Percentiles rank a stretch among this genome's conserved stretches.
Conservation (phyloP, 352 stramenopile species). For the Thraustotheca clavata region DNA sequence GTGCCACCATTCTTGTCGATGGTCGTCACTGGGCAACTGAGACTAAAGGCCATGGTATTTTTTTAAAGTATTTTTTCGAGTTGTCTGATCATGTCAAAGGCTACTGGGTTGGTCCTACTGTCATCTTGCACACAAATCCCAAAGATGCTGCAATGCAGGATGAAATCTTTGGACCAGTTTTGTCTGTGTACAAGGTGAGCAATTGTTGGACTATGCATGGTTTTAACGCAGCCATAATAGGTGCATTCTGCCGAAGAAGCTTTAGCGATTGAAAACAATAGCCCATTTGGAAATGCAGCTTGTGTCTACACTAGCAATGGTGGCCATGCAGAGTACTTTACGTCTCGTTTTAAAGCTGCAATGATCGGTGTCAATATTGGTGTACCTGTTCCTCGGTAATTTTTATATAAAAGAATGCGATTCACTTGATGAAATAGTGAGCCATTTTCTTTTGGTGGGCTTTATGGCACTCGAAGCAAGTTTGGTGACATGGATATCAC, state of each 20-base stretch:
- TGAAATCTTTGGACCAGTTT: conserved; percentile 97
- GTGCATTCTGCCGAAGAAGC: conserved; percentile 89
- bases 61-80: background rate
- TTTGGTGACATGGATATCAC: conserved; percentile 98
- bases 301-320: conserved; percentile 95
- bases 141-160: conserved; percentile 87
- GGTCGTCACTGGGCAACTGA: conserved; percentile 72
- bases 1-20: conserved; percentile 89
- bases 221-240: conserved; percentile 9
- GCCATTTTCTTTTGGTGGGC: conserved; percentile 95
- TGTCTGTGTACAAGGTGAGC: conserved; percentile 74
- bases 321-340: conserved; percentile 91
- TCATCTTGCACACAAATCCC: conserved; percentile 87
- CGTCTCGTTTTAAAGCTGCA: conserved; percentile 80
- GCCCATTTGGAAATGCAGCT: conserved; percentile 96
- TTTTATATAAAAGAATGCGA: background rate
- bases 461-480: conserved; percentile 96
- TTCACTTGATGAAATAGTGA: conserved; percentile 38
- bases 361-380: conserved; percentile 98
- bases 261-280: conserved; percentile 93
- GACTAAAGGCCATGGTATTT: conserved; percentile 28
- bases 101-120: conserved; percentile 93
- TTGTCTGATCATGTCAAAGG: conserved; percentile 16
- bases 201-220: background rate
- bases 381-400: conserved; percentile 83